Percentiles rank a stretch among this genome's conserved stretches.
Conservation (phyloP, 2,329 filamentous ascomycete species). For the Whalleya microplaca region DNA sequence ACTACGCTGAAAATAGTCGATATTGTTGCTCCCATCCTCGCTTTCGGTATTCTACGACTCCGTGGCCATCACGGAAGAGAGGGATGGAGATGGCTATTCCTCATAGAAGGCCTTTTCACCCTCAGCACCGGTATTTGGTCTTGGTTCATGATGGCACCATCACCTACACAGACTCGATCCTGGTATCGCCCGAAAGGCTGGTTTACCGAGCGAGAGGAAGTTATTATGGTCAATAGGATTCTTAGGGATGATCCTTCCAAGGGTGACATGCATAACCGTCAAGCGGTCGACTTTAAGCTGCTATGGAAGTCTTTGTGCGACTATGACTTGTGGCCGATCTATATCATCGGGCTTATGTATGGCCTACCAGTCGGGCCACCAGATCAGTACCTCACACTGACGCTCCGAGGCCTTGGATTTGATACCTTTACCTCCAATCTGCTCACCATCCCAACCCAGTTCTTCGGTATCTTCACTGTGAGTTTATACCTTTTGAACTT, state of each 20-base stretch:
- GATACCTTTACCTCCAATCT: slow-evolving; percentile 53
- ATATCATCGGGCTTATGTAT: slow-evolving; percentile 52
- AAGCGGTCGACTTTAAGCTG: slow-evolving; percentile 48
- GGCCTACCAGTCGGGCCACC: slow-evolving; percentile 48
- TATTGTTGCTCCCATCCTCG: slow-evolving; percentile 39
- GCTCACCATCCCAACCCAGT: slow-evolving; percentile 51
- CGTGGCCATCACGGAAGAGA: slow-evolving; percentile 42
- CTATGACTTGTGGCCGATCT: slow-evolving; percentile 64
- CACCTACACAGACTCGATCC: slow-evolving; percentile 53
- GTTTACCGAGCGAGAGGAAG: slow-evolving; percentile 64
- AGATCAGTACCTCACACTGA: slow-evolving; percentile 51
- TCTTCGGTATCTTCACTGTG: slow-evolving; percentile 15
- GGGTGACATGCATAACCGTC: slow-evolving; percentile 64
- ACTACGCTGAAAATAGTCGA: slow-evolving; percentile 36
- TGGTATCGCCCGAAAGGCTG: slow-evolving; percentile 65
- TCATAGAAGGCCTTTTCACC: slow-evolving; percentile 54
- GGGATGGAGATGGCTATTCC: slow-evolving; percentile 54
- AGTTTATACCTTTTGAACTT: slow-evolving; percentile 1
- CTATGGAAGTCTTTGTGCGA: slow-evolving; percentile 59
- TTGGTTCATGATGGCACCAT: slow-evolving; percentile 50
- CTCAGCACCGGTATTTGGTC: slow-evolving; percentile 48
- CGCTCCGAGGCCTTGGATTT: slow-evolving; percentile 50
- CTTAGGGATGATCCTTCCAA: slow-evolving; percentile 64
- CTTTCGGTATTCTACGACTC: slow-evolving; percentile 42
- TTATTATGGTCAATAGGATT: slow-evolving; percentile 64